Evolutionary conservation across 2,329 filamentous ascomycete genomes (phyloP).

Genomic region (Aspergillus sp.): DNA sequence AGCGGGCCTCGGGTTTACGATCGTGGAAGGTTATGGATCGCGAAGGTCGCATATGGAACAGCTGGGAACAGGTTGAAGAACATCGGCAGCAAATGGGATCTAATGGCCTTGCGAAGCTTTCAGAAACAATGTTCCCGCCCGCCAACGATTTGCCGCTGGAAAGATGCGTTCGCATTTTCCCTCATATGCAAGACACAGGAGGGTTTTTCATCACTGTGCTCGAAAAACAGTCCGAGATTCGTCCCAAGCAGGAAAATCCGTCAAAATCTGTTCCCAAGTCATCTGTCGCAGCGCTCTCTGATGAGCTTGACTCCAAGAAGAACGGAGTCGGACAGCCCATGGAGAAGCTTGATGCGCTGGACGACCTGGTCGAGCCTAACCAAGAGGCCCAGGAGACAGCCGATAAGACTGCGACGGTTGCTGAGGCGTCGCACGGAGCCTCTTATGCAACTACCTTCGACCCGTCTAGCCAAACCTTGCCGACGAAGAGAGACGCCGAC

Average conservation of each 20-base stretch:
- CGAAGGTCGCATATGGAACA: conserved; percentile 65
- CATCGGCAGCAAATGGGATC: conserved; percentile 53
- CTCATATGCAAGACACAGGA: conserved; percentile 90
- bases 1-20: conserved; percentile 66
- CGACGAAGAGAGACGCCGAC: conserved; percentile 25
- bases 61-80: conserved; percentile 71
- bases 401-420: conserved; percentile 27
- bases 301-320: conserved; percentile 27
- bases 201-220: conserved; percentile 96
- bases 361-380: conserved; percentile 30
- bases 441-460: conserved; percentile 25
- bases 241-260: conserved; percentile 58
- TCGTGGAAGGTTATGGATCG: conserved; percentile 91
- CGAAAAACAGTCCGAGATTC: conserved; percentile 83
- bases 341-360: conserved; percentile 31
- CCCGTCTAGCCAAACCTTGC: conserved; percentile 11
- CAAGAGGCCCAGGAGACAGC: conserved; percentile 18
- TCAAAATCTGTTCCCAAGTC: conserved; percentile 29
- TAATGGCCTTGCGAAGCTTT: conserved; percentile 58
- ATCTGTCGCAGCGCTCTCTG: conserved; percentile 27
- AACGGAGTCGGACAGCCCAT: conserved; percentile 19
- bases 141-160: conserved; percentile 64
- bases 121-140: conserved; percentile 75
- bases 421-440: conserved; percentile 23
- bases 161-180: conserved; percentile 86